A percentile compares a stretch with the other conserved stretches of the same genome.
Conservation (phyloP, 2,329 filamentous ascomycete species). For the Eutypella sp. region DNA sequence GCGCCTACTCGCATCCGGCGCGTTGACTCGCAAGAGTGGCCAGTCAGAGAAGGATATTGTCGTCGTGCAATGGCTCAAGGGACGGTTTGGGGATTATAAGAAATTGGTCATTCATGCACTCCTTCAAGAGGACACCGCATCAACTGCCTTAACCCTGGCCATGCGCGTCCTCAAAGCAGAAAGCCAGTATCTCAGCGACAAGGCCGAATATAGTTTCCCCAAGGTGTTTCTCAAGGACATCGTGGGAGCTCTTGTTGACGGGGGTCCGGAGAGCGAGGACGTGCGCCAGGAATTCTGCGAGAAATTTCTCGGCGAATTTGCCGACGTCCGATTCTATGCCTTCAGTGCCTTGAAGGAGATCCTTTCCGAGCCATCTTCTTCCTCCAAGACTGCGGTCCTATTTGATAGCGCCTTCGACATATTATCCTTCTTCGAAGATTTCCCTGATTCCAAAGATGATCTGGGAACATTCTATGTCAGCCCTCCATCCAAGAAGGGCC, state of each 20-base stretch:
- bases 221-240: conserved; percentile 61
- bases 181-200: conserved; percentile 55
- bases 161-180: conserved; percentile 86
- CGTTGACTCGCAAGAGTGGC: conserved; percentile 59
- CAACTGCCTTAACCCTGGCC: conserved; percentile 68
- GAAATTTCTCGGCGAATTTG: conserved; percentile 73
- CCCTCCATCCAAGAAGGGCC: conserved; percentile 61
- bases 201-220: conserved; percentile 65
- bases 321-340: conserved; percentile 81
- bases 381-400: conserved; percentile 26
- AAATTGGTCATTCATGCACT: conserved; percentile 57
- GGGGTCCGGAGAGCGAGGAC: conserved; percentile 50
- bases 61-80: conserved; percentile 74
- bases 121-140: conserved; percentile 56
- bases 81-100: conserved; percentile 68
- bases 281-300: conserved; percentile 69
- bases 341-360: conserved; percentile 60
- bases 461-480: conserved; percentile 65
- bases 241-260: conserved; percentile 55
- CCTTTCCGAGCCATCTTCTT: conserved; percentile 23
- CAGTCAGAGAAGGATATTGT: conserved; percentile 68
- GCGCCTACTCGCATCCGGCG: conserved; percentile 70
- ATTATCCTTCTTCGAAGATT: conserved; percentile 62
- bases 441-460: conserved; percentile 62
- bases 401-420: conserved; percentile 58